phyloP scores from a whole-genome alignment of 2,329 filamentous ascomycete genomes.

The Phaeophleospora eucalypticola region DNA sequence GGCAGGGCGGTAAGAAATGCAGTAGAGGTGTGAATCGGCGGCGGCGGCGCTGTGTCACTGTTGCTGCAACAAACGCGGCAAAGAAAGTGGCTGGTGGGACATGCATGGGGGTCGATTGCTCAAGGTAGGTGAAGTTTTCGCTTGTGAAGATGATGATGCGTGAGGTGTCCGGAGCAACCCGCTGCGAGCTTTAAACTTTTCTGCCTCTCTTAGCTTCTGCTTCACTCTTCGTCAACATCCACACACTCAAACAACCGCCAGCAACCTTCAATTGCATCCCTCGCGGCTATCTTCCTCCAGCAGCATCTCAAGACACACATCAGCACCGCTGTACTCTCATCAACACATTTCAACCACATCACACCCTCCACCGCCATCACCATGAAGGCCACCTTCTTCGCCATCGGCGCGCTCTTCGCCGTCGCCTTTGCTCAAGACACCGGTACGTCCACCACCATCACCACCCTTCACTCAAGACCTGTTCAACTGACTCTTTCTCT shows the following conservation, averaged over 20 bases:
- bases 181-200: not conserved
- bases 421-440: constrained; percentile 23
- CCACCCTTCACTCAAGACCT: not conserved
- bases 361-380: constrained; percentile 14
- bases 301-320: constrained; percentile 2
- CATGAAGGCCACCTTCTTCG: constrained; percentile 26
- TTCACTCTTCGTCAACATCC: not conserved
- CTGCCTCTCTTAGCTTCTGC: not conserved
- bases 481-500: constrained; percentile 11
- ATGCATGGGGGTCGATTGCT: too few species aligned
- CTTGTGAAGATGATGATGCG: too few species aligned
- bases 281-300: not conserved
- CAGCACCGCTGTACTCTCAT: constrained; percentile 5
- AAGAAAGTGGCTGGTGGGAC: not conserved
- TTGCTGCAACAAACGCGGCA: not conserved
- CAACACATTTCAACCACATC: constrained; percentile 7
- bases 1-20: not conserved
- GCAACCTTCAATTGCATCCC: constrained; percentile 9
- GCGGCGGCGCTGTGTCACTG: not conserved
- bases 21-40: not conserved
- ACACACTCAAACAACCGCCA: constrained; percentile 6
- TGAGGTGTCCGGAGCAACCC: too few species aligned
- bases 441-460: constrained; percentile 13
- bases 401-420: constrained; percentile 23
- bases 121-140: too few species aligned